Evolutionary conservation across 257 asterid genomes (phyloP).

Genomic region (Linderniella brevidens): DNA sequence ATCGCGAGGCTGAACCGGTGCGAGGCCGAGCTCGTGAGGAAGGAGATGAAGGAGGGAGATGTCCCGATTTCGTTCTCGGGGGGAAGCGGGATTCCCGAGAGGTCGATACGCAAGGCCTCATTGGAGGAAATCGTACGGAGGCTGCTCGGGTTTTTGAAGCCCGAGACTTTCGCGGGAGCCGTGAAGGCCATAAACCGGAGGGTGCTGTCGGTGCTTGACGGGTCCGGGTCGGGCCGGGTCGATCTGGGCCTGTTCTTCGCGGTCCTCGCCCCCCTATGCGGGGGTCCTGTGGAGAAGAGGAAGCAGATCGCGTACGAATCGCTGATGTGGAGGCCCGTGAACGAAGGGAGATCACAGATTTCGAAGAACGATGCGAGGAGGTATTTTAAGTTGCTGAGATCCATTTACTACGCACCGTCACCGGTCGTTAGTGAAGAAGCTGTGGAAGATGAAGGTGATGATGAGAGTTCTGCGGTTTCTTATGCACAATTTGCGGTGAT

Average conservation of each 20-base stretch:
- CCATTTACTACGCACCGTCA: constrained; percentile 59
- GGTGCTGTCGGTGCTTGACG: constrained; percentile 63
- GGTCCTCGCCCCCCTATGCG: constrained; percentile 66
- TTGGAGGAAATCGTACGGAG: constrained; percentile 62
- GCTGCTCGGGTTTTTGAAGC: constrained; percentile 70
- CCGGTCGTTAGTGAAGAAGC: constrained; percentile 44
- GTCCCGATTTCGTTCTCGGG: constrained; percentile 77
- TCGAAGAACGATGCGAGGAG: constrained; percentile 53
- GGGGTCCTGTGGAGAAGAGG: constrained; percentile 63
- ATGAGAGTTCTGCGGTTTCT: constrained; percentile 36
- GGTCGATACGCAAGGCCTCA: constrained; percentile 82
- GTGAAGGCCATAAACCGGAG: constrained; percentile 88
- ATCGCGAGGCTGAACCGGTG: constrained; percentile 78
- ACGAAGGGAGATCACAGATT: constrained; percentile 56
- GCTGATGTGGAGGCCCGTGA: constrained; percentile 80
- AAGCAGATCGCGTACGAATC: constrained; percentile 79
- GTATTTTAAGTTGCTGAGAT: constrained; percentile 61
- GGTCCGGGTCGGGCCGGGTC: constrained; percentile 68
- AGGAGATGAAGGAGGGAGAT: constrained; percentile 69
- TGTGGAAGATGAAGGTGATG: constrained; percentile 64
- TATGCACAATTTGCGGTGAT: constrained; percentile 42
- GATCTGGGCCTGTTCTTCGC: constrained; percentile 92
- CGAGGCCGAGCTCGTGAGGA: constrained; percentile 61
- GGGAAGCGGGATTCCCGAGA: constrained; percentile 61
- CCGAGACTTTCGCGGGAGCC: constrained; percentile 92